Base-by-base conservation (phyloP, 805 yeast species). In the Candida quercuum region DNA sequence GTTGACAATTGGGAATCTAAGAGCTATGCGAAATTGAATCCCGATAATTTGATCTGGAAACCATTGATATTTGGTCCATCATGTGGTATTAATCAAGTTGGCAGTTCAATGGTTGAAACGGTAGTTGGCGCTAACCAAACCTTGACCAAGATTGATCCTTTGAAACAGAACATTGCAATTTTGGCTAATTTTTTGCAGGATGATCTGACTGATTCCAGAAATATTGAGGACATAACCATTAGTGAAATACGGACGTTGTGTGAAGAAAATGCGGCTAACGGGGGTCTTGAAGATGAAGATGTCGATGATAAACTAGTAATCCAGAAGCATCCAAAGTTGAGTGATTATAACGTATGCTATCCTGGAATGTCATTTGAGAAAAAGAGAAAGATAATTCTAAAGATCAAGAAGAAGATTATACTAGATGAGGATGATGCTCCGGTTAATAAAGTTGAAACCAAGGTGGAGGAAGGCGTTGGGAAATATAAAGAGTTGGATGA, bases 41-140 rank as follows among this genome's bases (percentile, higher is more conserved):
- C 76, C 4, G 61, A 64, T 0, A 67, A 69, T 29, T 61, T 87
- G 12, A 44, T 86, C 12, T 87, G 96, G 95, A 84, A 82, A 49
- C 88, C 89, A 1, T 71, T 85, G 60, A 71, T 85, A n/a, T 72
- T 78, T 49, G 95, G 95, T 0, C 91, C 93, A 0, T 81, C 89
- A 0, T 87, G 93, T 17, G 95, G 95, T 12, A 80, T 86, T 25
- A 82, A 83, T 49, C 66, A 67, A 17, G 61, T 62, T 16, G 65
- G 61, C 6, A 51, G 57, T 4, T 42, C 57, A 32, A 32, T 51
- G 10, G 65, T 59, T 19, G 60, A 60, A 21, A 49, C 60, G 1
- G 39, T 50, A 1, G 43, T 42, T 5, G 35, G 43, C 9, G 46
- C 33, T 29, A 42, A 38, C 7, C 33, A 38, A 2, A 18, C n/a